Conservation (phyloP, 352 stramenopile genomes). For the Pseudoperonospora humuli region DNA sequence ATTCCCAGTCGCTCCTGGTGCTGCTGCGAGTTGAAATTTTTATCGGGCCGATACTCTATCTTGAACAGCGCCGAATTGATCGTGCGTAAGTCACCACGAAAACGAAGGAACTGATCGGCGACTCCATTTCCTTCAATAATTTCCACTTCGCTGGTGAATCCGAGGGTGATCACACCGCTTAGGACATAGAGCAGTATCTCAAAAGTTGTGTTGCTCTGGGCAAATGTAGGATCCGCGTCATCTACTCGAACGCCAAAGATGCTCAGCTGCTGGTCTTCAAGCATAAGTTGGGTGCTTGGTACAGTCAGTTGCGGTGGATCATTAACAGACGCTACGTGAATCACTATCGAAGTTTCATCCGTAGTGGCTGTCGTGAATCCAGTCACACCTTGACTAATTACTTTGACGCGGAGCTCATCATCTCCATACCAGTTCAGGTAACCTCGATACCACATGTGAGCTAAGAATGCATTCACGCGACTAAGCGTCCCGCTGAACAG, state of each 20-base stretch:
- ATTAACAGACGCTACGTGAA: conserved; percentile 54
- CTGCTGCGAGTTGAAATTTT: conserved; percentile 63
- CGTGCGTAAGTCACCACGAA: conserved; percentile 39
- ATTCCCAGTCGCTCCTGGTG: conserved; percentile 55
- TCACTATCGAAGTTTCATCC: conserved; percentile 26
- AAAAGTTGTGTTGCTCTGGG: conserved; percentile 33
- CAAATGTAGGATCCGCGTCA: conserved; percentile 41
- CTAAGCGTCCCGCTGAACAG: conserved; percentile 56
- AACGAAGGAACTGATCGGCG: conserved; percentile 45
- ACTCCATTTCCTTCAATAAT: conserved; percentile 48
- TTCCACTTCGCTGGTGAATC: conserved; percentile 13
- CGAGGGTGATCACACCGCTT: conserved; percentile 41
- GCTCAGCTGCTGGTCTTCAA: conserved; percentile 52
- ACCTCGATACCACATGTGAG: conserved; percentile 38
- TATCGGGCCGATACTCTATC: conserved; percentile 58
- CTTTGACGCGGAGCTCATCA: conserved; percentile 42
- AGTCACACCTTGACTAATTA: conserved; percentile 58
- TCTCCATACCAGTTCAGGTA: conserved; percentile 74
- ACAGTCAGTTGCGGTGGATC: conserved; percentile 47
- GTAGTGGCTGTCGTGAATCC: conserved; percentile 35
- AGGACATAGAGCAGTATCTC: conserved; percentile 53
- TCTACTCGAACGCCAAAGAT: conserved; percentile 61
- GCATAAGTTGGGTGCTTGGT: conserved; percentile 36
- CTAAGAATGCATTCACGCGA: conserved; percentile 49
- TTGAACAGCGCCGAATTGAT: conserved; percentile 71